Base-by-base conservation (phyloP, 805 yeast genomes). In the Saccharomycopsis fermentans region DNA sequence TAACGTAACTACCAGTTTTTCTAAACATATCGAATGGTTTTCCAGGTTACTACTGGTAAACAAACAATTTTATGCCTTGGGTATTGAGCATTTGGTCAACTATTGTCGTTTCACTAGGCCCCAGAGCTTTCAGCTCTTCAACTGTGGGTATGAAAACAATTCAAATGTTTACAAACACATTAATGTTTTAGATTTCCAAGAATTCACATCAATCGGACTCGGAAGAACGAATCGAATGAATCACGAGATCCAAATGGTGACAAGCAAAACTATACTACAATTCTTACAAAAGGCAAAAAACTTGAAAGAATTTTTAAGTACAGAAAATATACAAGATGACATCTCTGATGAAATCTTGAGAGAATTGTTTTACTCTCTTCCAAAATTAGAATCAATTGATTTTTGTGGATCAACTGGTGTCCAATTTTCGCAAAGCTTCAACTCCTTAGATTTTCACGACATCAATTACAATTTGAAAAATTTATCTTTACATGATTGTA, bases 201-300 rank as follows among this genome's bases (percentile, higher is more conserved):
- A 87, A 64, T 86, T 90, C 70, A 90, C 97, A 1, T 84, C 92
- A 0, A 83, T 91, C 54, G 97, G 97, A 0, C 76, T 90, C 54
- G 97, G 97, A 1, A 76, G 97, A 63, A 87, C 97, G 0, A 89
- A 87, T 11, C 79, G 85, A 64, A 90, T 90, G 96, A 91, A 87
- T 71, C 84, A 81, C 70, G 95, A 87, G 70, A 90, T 90, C 65
- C 95, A 90, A 70, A 87, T 88, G 87, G 89, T 90, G 47, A 90
- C 96, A 0, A 76, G 84, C 47, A 73, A 74, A 29, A 90, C 96
- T 2, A 82, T 90, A 26, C 70, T 80, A 52, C 74, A 80, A 24
- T 87, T 89, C 59, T 74, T 90, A 32, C 67, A 71, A 55, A 69
- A 81, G 59, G 83, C 87, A 0, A 62, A 73, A 50, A 83, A 86